Evolutionary conservation across 257 asterid species (phyloP).

Genomic region (Scutellaria minor): DNA sequence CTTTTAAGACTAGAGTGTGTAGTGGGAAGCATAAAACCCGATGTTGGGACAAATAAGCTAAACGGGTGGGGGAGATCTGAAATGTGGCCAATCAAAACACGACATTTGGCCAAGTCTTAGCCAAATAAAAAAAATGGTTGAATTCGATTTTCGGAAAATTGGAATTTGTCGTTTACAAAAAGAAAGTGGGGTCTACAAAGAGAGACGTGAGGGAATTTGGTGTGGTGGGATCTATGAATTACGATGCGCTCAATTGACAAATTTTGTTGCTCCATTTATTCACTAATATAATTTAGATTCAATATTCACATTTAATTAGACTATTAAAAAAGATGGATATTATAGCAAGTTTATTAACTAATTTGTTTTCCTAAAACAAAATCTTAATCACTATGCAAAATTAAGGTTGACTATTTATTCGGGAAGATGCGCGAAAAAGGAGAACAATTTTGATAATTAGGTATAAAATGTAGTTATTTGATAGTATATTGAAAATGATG

Average conservation of each 20-base stretch:
- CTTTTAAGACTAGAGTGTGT: constrained; percentile 22
- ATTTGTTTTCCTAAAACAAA: too few species aligned
- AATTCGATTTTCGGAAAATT: constrained; percentile 27
- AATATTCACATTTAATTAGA: too few species aligned
- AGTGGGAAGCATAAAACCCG: constrained; percentile 12
- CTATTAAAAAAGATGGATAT: too few species aligned
- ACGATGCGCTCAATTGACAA: background rate
- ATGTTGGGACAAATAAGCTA: constrained; percentile 2
- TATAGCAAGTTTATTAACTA: too few species aligned
- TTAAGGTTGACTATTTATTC: too few species aligned
- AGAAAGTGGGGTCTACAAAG: constrained; percentile 35
- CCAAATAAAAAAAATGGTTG: constrained; percentile 42
- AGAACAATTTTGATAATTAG: too few species aligned
- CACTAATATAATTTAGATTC: too few species aligned
- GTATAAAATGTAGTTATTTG: too few species aligned
- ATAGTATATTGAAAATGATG: too few species aligned
- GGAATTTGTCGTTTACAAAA: constrained; percentile 19
- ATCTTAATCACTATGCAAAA: too few species aligned
- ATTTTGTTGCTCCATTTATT: too few species aligned
- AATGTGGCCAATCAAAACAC: constrained; percentile 31
- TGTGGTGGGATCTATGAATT: background rate
- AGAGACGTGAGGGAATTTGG: constrained; percentile 32
- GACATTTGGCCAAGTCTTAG: constrained; percentile 49
- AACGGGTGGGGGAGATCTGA: constrained; percentile 47
- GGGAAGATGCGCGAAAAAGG: too few species aligned